Conservation (phyloP, 768 basidiomycete species). For the Erythrobasidium yunnanense region DNA sequence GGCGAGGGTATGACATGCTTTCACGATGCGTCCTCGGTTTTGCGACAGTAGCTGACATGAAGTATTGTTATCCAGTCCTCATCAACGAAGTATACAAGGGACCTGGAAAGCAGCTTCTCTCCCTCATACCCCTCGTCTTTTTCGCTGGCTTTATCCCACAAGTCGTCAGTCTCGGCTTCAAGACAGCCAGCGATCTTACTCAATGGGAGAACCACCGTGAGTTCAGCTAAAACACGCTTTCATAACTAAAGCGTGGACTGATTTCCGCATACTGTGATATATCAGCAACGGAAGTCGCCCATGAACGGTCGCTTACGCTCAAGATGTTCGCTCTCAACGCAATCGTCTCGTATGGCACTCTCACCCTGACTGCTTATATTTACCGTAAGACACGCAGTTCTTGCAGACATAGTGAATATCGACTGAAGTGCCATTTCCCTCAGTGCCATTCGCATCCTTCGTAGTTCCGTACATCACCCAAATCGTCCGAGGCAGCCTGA, state of each 20-base stretch:
- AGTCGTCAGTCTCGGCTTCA: conserved; percentile 29
- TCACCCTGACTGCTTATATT: conserved; percentile 86
- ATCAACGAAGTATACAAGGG: conserved; percentile 79
- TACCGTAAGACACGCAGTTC: conserved; percentile 59
- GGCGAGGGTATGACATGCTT: conserved; percentile 32
- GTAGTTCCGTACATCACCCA: conserved; percentile 33
- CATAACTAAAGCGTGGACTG: too few species aligned
- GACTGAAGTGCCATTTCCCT: not conserved
- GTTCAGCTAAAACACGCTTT: too few species aligned
- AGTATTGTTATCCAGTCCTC: too few species aligned
- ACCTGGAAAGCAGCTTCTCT: conserved; percentile 62
- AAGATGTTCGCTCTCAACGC: conserved; percentile 77
- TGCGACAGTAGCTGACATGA: too few species aligned
- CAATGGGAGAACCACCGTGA: conserved; percentile 86
- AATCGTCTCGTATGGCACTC: conserved; percentile 74
- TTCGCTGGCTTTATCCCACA: conserved; percentile 72
- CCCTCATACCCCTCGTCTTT: conserved; percentile 69
- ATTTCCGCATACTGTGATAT: too few species aligned
- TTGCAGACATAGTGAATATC: conserved; percentile 30
- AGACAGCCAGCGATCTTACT: conserved; percentile 58
- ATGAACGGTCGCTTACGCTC: conserved; percentile 67
- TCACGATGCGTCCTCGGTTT: too few species aligned
- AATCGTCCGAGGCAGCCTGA: conserved; percentile 26
- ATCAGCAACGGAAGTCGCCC: conserved; percentile 45
- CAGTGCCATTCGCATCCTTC: conserved; percentile 36